phyloP scores from a whole-genome alignment of 805 yeast species.

The Candida glaebosa region DNA sequence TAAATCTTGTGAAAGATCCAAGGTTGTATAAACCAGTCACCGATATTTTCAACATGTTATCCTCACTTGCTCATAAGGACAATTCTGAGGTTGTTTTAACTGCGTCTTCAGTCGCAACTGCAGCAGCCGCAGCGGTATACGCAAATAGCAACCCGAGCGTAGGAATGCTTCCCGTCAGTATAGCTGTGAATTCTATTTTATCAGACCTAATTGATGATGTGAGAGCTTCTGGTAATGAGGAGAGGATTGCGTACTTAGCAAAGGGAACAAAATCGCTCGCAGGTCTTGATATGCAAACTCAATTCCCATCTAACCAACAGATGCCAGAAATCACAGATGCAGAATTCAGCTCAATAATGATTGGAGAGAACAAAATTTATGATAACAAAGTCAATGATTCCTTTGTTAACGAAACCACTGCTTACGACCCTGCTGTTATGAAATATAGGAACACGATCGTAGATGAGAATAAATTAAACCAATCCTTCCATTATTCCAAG shows the following conservation, averaged over 20 bases:
- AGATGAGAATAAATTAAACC: too few species aligned
- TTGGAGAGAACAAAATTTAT: constrained; percentile 4
- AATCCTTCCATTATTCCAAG: neutral
- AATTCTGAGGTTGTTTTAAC: constrained; percentile 30
- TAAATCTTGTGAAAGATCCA: constrained; percentile 18
- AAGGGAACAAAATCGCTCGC: constrained; percentile 14
- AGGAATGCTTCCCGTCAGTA: constrained; percentile 20
- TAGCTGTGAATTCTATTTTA: constrained; percentile 20
- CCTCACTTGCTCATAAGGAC: constrained; percentile 28
- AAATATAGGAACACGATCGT: too few species aligned
- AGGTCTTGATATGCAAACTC: constrained; percentile 1
- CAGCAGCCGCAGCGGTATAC: constrained; percentile 37
- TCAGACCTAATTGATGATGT: constrained; percentile 21
- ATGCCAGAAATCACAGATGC: constrained; percentile 3
- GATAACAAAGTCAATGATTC: neutral
- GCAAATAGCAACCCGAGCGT: constrained; percentile 19
- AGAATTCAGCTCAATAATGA: constrained; percentile 9
- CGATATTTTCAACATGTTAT: constrained; percentile 35
- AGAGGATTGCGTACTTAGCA: constrained; percentile 20
- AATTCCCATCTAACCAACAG: constrained; percentile 5
- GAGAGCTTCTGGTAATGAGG: constrained; percentile 18
- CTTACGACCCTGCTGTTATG: neutral
- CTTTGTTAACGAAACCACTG: neutral
- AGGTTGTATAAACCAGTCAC: constrained; percentile 22
- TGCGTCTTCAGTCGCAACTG: constrained; percentile 35